Evolutionary conservation across 73 alveolate species (phyloP).

Genomic region (Paramecium sonneborni): DNA sequence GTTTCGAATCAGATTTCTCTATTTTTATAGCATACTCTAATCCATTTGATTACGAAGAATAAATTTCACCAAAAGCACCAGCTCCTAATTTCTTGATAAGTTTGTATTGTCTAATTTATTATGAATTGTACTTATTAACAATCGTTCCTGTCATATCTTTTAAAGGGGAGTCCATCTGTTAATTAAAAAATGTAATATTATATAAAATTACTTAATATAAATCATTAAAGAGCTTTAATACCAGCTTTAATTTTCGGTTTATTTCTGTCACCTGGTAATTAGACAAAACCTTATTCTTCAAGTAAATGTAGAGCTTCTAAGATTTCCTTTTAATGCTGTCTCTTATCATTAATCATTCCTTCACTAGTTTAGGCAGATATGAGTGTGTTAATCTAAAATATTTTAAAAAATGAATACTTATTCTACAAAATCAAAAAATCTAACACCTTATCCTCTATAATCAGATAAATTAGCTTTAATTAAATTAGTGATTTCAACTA

Average conservation of each 20-base stretch:
- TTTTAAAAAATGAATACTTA: neutral
- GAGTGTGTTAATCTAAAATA: neutral
- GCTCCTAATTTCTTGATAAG: constrained; percentile 83
- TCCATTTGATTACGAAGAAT: constrained; percentile 70
- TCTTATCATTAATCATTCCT: neutral
- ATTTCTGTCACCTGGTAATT: constrained; percentile 49
- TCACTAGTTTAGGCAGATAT: neutral
- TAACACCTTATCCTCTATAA: constrained; percentile 4
- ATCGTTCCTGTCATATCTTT: constrained; percentile 10
- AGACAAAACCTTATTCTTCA: constrained; percentile 37
- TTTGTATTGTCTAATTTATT: constrained; percentile 27
- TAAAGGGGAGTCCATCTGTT: constrained; percentile 44
- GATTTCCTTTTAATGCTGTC: constrained; percentile 7
- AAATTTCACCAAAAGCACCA: constrained; percentile 96
- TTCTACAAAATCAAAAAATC: constrained; percentile 53
- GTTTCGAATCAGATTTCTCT: constrained; percentile 82
- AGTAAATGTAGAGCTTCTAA: constrained; percentile 24
- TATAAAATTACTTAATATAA: neutral
- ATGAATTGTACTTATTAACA: neutral
- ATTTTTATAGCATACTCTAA: constrained; percentile 87
- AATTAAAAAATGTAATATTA: neutral
- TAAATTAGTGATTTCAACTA: neutral
- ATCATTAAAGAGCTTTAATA: constrained; percentile 24
- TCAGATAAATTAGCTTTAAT: constrained; percentile 24
- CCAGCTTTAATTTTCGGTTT: constrained; percentile 50